Base-by-base conservation (phyloP, 148 eudicot species). In the Rheum nobile region DNA sequence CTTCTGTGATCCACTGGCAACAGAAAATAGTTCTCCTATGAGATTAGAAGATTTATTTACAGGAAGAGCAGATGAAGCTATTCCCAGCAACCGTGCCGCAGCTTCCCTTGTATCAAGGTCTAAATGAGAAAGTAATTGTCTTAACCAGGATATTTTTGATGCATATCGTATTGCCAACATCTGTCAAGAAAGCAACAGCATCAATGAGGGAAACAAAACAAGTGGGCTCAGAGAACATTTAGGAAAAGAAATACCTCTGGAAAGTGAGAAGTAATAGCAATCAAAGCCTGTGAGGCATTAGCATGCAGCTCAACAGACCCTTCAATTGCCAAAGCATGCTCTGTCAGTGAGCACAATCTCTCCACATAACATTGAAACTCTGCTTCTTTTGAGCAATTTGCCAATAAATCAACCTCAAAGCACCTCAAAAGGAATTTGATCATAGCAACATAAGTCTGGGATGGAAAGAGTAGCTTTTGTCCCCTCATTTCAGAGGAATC, bases 301-400 rank as follows among this genome's bases (percentile, higher is more conserved):
- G 98, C 86, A 78, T 94, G 98, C 87, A 94, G 82, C 85, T 94
- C 96, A 73, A 83, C 84, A 74, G 98, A 86, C 72, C 98, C 96
- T 85, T 91, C 98, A 80, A 83, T 81, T 52, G 89, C 91, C 97
- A 94, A 86, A 70, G 91, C 97, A 89, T 94, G 91, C 78, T 94
- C 98, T 47, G 89, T 73, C 42, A 94, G 85, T 71, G 86, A 86
- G 81, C 91, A 94, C 81, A 91, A 76, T 19, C 70, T 77, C 59
- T 85, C 97, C 71, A 88, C 82, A 38, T 88, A 79, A 50, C 75
- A 75, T 77, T 83, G 79, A 77, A 80, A 75, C 39, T 85, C 89
- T 71, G 85, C 21, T 37, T 78, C 67, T 75, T 75, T 83, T 57
- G 79, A 78, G 67, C 61, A 74, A 55, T 72, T 78, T 75, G 83